Evolutionary conservation across 1,284 basidiomycete species (phyloP), one percentile per base, ranked within the genome.

Genomic region (Cutaneotrichosporon cutaneum): DNA sequence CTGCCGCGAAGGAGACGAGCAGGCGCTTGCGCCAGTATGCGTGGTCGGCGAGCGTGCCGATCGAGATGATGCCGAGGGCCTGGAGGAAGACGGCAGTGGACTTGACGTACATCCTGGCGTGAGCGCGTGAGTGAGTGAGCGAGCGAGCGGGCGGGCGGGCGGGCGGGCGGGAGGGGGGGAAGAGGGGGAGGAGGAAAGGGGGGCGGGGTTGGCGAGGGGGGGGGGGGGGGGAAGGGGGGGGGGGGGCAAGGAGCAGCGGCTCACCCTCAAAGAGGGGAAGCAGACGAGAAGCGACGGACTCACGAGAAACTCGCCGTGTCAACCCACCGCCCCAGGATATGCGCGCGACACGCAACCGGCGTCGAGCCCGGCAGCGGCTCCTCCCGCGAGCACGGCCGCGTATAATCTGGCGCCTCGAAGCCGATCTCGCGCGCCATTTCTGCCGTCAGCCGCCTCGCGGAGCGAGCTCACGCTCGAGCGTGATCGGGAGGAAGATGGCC

Each of bases 301-400:
- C 58, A 90, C 90, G 90, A 92, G 78, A 93, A 93, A 69, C 89
- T 90, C 1, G 91, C 90, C 16, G 83, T 90, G 72, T 94, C 91
- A 53, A 94, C 84, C 90, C 90, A 93, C 1, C 81, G 62, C 83
- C 90, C 77, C 50, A 76, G 45, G 33, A 81, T 71, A 45, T 33
- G 47, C 0, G 77, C 78, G 53, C 74, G 72, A 61, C 79, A 81
- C 16, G 70, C 59, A 13, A 55, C 55, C 35, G 50, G 65, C 58
- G n/a, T 58, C 55, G 35, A 42, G 13, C 56, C 61, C 8, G 58
- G 62, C 9, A 59, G 26, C 13, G 64, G 48, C 42, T 56, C 26
- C 55, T 61, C 42, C 36, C 32, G 39, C 9, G 56, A 50, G 18
- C 77, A 79, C n/a, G 72, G 72, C 13, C 62, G 45, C 1, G 58